Conservation (phyloP, 192 early-diverging fungal genomes). For the Coemansia sp. region DNA sequence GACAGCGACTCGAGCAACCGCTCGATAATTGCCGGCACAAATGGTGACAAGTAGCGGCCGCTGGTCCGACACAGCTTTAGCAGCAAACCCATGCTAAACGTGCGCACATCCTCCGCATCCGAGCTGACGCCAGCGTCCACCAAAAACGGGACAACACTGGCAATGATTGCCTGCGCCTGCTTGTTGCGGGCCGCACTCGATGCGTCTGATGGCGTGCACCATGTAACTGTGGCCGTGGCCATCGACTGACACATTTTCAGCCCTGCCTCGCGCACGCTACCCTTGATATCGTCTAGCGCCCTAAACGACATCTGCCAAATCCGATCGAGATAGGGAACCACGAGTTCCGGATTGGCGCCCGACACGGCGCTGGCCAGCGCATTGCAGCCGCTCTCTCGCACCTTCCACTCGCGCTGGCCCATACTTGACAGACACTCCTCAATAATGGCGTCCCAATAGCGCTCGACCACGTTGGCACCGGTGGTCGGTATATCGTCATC, state of each 20-base stretch:
- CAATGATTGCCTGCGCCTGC: slow-evolving; percentile 66
- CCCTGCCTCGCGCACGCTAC: slow-evolving; percentile 78
- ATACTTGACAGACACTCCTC: slow-evolving; percentile 72
- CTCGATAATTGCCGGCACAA: slow-evolving; percentile 67
- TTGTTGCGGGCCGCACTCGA: slow-evolving; percentile 40
- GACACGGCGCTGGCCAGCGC: slow-evolving; percentile 30
- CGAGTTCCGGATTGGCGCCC: slow-evolving; percentile 16
- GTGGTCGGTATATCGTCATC: neutral
- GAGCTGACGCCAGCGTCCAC: slow-evolving; percentile 70
- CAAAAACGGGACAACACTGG: slow-evolving; percentile 85
- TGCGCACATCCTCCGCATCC: slow-evolving; percentile 80
- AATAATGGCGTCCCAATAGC: slow-evolving; percentile 63
- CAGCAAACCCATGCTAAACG: slow-evolving; percentile 75
- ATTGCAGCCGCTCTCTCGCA: slow-evolving; percentile 71
- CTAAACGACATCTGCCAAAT: slow-evolving; percentile 91
- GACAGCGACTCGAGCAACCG: slow-evolving; percentile 81
- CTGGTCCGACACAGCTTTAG: slow-evolving; percentile 78
- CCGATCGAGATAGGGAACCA: slow-evolving; percentile 63
- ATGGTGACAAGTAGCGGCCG: slow-evolving; percentile 66
- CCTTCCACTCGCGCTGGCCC: slow-evolving; percentile 80
- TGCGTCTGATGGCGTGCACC: slow-evolving; percentile 58
- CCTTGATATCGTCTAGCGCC: slow-evolving; percentile 91
- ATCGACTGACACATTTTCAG: slow-evolving; percentile 75
- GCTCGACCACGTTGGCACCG: slow-evolving; percentile 15
- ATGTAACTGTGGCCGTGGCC: slow-evolving; percentile 76